phyloP scores from a whole-genome alignment of 2,329 filamentous ascomycete genomes.

The Ophiostoma perfectum region DNA sequence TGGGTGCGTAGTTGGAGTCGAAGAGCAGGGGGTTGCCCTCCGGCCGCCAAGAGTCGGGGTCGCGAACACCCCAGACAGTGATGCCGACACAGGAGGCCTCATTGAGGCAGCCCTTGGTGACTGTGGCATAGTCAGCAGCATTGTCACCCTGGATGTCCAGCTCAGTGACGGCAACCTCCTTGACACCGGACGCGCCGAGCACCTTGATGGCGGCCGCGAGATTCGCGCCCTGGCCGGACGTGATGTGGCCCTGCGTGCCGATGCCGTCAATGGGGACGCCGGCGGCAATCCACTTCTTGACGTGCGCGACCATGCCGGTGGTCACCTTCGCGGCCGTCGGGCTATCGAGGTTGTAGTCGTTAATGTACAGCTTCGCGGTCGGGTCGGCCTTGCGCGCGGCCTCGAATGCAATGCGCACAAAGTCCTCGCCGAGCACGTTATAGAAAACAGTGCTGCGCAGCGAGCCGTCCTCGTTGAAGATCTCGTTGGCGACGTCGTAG shows the following conservation, averaged over 20 bases:
- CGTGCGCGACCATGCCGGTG: constrained; percentile 50
- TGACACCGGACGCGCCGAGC: constrained; percentile 45
- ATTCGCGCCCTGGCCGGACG: constrained; percentile 40
- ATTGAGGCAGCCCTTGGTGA: constrained; percentile 53
- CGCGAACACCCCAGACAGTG: constrained; percentile 56
- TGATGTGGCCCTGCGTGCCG: constrained; percentile 53
- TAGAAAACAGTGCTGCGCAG: constrained; percentile 60
- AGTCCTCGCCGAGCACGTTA: constrained; percentile 63
- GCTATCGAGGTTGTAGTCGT: constrained; percentile 65
- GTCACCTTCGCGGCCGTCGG: constrained; percentile 51
- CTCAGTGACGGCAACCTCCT: constrained; percentile 61
- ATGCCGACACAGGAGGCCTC: constrained; percentile 58
- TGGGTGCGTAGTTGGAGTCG: constrained; percentile 47
- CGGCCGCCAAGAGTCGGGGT: constrained; percentile 49
- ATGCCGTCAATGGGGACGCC: constrained; percentile 63
- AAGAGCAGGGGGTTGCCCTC: constrained; percentile 49
- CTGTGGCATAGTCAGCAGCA: constrained; percentile 52
- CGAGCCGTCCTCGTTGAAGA: constrained; percentile 56
- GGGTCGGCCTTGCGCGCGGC: constrained; percentile 63
- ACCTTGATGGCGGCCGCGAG: constrained; percentile 47
- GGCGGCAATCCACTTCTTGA: constrained; percentile 57
- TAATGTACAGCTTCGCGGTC: constrained; percentile 66
- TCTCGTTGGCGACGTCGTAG: constrained; percentile 62
- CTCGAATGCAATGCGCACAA: constrained; percentile 63
- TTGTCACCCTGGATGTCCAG: constrained; percentile 59